Conservation (phyloP, 148 eudicot species). For the Persicaria maculosa region DNA sequence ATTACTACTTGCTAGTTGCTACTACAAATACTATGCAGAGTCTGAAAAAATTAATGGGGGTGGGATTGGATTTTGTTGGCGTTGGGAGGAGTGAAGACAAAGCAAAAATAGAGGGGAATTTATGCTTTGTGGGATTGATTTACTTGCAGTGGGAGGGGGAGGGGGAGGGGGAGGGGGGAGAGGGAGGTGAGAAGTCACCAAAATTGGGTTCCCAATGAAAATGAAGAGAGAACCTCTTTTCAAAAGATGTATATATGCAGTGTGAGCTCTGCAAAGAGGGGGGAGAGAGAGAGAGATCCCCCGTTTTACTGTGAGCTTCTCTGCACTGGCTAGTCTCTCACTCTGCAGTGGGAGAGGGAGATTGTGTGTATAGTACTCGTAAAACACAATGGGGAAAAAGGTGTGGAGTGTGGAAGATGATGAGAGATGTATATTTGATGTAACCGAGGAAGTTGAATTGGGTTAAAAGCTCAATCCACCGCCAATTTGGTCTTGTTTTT, state of each 20-base stretch:
- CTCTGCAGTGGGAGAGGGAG: too few relatives aligned
- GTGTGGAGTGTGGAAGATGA: too few relatives aligned
- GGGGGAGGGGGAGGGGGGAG: not conserved
- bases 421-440: too few relatives aligned
- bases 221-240: not conserved
- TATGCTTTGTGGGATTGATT: constrained; percentile 10
- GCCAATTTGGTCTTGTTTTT: too few relatives aligned
- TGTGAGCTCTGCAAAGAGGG: not conserved
- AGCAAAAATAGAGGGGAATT: constrained; percentile 10
- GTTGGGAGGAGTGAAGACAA: not conserved
- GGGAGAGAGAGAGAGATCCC: too few relatives aligned
- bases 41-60: not conserved
- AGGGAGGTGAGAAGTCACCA: constrained; percentile 13
- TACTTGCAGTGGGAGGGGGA: not conserved
- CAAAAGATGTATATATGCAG: not conserved
- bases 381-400: too few relatives aligned
- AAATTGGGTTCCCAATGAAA: constrained; percentile 62
- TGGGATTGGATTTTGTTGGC: not conserved
- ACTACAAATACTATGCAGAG: not conserved
- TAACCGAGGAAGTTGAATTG: too few relatives aligned
- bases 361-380: too few relatives aligned
- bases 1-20: constrained; percentile 11
- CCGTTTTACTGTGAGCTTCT: not conserved
- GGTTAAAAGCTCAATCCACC: too few relatives aligned
- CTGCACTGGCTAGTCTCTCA: too few relatives aligned